Conservation (phyloP, 225 moss, liverwort and hornwort species). For the Physcomitrellopsis africana region DNA sequence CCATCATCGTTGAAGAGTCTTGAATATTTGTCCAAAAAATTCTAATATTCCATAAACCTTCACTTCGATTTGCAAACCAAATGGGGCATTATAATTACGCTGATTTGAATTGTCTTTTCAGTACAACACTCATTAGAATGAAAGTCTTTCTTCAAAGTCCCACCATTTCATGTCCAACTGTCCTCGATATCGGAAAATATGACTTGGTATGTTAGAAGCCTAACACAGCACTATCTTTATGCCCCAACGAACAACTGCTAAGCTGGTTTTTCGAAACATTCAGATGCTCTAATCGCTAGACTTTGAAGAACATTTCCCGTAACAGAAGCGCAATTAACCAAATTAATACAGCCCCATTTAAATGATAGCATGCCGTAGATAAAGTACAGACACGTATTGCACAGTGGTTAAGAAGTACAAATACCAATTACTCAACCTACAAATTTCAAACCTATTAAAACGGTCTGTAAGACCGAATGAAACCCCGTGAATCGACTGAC, state of each 20-base stretch:
- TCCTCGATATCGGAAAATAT: no score
- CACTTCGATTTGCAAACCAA: no score
- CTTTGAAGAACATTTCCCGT: background rate
- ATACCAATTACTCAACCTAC: background rate
- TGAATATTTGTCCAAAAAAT: no score
- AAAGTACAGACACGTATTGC: background rate
- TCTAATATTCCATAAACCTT: no score
- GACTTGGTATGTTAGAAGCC: no score
- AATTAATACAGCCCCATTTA: background rate
- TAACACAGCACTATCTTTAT: no score
- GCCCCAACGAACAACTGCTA: background rate
- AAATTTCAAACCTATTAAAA: background rate
- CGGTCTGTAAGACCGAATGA: background rate
- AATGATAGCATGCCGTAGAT: background rate
- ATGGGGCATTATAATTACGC: no score
- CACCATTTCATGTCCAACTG: no score
- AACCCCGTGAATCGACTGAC: background rate
- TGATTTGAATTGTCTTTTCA: no score
- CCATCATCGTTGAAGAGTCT: no score
- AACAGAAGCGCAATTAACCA: background rate
- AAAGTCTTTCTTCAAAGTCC: no score
- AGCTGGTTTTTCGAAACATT: background rate
- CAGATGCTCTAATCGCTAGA: background rate
- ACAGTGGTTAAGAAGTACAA: background rate
- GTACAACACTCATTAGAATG: no score